phyloP scores from a whole-genome alignment of 257 asterid species.

The Petunia secreta region DNA sequence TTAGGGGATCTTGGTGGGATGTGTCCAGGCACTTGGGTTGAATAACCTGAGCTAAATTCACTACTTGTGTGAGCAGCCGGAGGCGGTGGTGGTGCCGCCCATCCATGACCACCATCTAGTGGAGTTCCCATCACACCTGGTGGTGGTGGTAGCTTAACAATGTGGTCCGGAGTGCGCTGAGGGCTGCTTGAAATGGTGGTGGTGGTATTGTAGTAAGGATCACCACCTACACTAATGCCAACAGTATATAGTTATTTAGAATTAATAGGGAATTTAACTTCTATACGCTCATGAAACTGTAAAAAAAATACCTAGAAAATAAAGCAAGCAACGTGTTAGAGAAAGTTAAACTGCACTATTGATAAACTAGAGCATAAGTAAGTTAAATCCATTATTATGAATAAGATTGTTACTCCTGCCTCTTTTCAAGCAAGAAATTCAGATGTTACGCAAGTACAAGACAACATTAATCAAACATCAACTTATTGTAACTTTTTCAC shows the following conservation, averaged over 20 bases:
- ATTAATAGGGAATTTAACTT: too few relatives aligned
- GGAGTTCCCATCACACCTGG: slow-evolving; percentile 54
- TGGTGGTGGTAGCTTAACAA: slow-evolving; percentile 43
- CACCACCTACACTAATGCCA: slow-evolving; percentile 35
- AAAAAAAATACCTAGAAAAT: too few relatives aligned
- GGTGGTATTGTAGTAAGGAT: slow-evolving; percentile 39
- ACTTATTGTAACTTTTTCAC: neutral
- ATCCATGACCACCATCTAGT: neutral
- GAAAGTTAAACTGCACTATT: too few relatives aligned
- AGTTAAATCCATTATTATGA: too few relatives aligned
- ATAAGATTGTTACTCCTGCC: too few relatives aligned
- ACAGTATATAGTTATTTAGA: neutral
- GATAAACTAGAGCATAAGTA: too few relatives aligned
- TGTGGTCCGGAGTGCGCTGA: slow-evolving; percentile 29
- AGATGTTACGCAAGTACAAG: too few relatives aligned
- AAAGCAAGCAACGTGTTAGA: too few relatives aligned
- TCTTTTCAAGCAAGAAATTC: too few relatives aligned
- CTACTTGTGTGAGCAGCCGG: neutral
- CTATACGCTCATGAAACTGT: too few relatives aligned
- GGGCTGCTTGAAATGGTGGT: slow-evolving; percentile 30
- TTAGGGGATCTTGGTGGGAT: neutral
- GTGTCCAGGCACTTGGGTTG: neutral
- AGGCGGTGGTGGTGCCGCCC: slow-evolving; percentile 21
- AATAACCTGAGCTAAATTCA: slow-evolving; percentile 27
- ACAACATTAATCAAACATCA: neutral